Evolutionary conservation across 306 rosid species (phyloP), one percentile per base, ranked within the genome.

Genomic region (Potentilla sterilis): DNA sequence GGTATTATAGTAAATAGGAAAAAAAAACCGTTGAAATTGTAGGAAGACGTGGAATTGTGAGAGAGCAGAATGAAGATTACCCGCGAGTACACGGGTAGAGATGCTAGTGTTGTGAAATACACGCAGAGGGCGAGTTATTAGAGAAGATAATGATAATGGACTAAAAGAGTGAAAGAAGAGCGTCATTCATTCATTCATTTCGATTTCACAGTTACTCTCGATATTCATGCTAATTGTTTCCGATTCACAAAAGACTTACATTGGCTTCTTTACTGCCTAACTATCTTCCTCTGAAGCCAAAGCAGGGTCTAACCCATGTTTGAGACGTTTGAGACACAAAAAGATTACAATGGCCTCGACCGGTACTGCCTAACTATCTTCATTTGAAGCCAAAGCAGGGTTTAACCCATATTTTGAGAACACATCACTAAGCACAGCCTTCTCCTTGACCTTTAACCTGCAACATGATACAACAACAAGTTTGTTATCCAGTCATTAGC

Each of bases 371-470:
- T 68, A 85, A 55, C 79, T 78, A 42, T 83, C 84, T 70, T 76
- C 78, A 73, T 77, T 75, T 32, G 84, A 74, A 67, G 51, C 81
- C 84, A 72, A 10, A 46, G 87, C 67, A 75, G 88, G 24, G 75
- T 90, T 88, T n/a, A 34, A 54, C 62, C 96, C 92, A 49, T 95
- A 95, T 81, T 89, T 95, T 24, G 96, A 86, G 83, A 90, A 84
- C 80, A 92, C 98, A 43, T 88, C 93, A 67, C 51, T 83, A n/a
- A 92, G 79, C 49, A 89, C 81, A 67, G 97, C 93, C 89, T 88
- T 90, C 85, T 95, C 98, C 84, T 80, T 92, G 52, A 89, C 73
- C 92, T 78, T 95, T 81, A 95, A 82, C 93, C 98, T 92, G 90
- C 84, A 81, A 12, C 38, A 67, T 73, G 72, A 74, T 75, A 84